Evolutionary conservation across 1,139 yeast species (phyloP).

Genomic region (Debaryomyces udenii): DNA sequence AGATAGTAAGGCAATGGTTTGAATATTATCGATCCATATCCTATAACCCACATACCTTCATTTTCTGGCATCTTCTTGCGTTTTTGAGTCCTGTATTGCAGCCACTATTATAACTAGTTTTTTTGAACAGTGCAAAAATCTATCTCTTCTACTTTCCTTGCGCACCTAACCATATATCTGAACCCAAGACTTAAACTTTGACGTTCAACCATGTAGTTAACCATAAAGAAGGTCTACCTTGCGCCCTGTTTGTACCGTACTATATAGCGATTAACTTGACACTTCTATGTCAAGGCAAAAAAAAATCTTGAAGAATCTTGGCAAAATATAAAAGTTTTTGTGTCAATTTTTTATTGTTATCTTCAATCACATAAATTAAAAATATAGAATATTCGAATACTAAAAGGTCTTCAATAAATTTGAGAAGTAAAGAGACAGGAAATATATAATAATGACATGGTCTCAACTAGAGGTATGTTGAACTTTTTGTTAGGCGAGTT

Average conservation of each 20-base stretch:
- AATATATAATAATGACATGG: slow-evolving; percentile 37
- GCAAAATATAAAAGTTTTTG: neutral
- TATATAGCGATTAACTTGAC: too few species aligned
- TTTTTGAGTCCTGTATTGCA: neutral
- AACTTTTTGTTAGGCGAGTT: neutral
- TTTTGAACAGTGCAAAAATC: too few species aligned
- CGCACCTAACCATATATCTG: slow-evolving; percentile 8
- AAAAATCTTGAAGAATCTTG: neutral
- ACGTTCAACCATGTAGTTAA: too few species aligned
- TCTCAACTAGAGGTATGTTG: slow-evolving; percentile 42
- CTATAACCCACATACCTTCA: slow-evolving; percentile 74
- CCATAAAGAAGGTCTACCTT: too few species aligned
- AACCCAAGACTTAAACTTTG: too few species aligned
- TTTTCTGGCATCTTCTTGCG: slow-evolving; percentile 7
- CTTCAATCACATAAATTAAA: neutral
- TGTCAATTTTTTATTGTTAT: neutral
- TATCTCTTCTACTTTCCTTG: neutral
- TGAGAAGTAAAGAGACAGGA: neutral
- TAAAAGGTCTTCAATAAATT: neutral
- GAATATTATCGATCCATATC: slow-evolving; percentile 88
- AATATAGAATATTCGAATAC: neutral
- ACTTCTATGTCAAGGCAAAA: too few species aligned
- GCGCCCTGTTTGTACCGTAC: too few species aligned
- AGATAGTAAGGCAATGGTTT: slow-evolving; percentile 82
- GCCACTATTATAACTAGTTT: too few species aligned